A percentile compares a stretch with the other conserved stretches of the same genome.
Evolutionary conservation across 495 filamentous ascomycete genomes (phyloP).

Genomic region (Aspergillus steynii): DNA sequence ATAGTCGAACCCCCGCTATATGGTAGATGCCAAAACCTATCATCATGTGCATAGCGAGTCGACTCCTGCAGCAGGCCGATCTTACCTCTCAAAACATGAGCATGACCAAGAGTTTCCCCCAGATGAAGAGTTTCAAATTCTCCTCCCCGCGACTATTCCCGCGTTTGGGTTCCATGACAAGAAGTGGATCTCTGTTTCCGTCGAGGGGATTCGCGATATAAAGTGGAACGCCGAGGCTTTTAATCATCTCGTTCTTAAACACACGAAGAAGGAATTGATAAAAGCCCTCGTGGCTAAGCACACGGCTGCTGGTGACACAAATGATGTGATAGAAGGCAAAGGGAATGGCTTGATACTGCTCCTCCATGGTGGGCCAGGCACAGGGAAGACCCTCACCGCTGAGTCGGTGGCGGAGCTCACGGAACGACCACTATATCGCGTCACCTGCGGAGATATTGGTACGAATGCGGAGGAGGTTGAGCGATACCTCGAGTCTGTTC

Average conservation of each 20-base stretch:
- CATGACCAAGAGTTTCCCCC: neutral
- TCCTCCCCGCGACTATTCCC: constrained; percentile 6
- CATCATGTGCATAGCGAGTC: constrained; percentile 1
- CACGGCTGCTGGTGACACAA: neutral
- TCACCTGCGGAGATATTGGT: constrained; percentile 42
- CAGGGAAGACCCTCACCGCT: constrained; percentile 38
- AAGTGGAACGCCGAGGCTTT: constrained; percentile 7
- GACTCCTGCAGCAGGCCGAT: no score
- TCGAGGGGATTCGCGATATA: constrained; percentile 1
- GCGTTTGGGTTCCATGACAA: constrained; percentile 9
- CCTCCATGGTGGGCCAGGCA: constrained; percentile 53
- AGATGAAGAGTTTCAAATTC: neutral
- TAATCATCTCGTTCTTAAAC: neutral
- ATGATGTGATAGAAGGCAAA: constrained; percentile 32
- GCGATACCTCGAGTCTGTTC: constrained; percentile 38
- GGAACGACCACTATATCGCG: constrained; percentile 26
- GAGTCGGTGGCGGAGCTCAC: constrained; percentile 32
- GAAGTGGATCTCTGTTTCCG: constrained; percentile 1
- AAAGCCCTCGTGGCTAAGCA: constrained; percentile 2
- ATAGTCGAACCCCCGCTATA: constrained; percentile 4
- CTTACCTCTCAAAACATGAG: no score
- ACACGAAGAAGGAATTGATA: constrained; percentile 7
- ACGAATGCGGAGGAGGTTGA: constrained; percentile 39
- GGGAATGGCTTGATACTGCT: constrained; percentile 51
- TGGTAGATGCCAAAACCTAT: constrained; percentile 5